Evolutionary conservation across 2,329 filamentous ascomycete species (phyloP), one percentile per base, ranked within the genome.

Genomic region (Aspergillus brunneoviolaceus): DNA sequence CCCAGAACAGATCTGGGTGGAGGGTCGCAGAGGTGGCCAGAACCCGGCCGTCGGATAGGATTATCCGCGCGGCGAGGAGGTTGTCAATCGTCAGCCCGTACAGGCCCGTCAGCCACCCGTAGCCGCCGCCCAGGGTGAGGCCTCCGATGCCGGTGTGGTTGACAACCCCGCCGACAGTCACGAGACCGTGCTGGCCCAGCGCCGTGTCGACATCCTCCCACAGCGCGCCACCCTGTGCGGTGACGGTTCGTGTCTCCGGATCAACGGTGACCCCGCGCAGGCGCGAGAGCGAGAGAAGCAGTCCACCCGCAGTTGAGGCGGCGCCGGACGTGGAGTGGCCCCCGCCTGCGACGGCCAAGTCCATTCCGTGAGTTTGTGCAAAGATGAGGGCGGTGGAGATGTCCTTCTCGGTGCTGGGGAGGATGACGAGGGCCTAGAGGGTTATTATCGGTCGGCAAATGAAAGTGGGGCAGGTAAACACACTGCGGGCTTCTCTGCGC

Each of bases 71-170:
- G 3, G 66, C 61, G 11, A 70, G 74, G 9, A 84, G 72, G 60
- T 80, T 78, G 69, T 84, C 82, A 55, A 83, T 80, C 1, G 76
- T 76, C 3, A 87, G 74, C 0, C 86, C 87, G 58, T 84, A 74
- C 31, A 75, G 74, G 1, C 82, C 81, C 16, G 77, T 81, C 11
- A 88, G 72, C 69, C 81, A 80, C 0, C 86, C 84, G 65, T 83
- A 85, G 1, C 85, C 85, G 19, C 85, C 85, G 2, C 84, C 83
- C 0, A 87, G 69, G 0, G 81, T 79, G 19, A 87, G 72, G 0
- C 84, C 86, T 5, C 82, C 85, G 4, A 87, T 82, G 4, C 86
- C 85, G 1, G 84, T 87, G 60, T 87, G 82, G 39, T 82, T 82
- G 6, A 87, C 82, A 0, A 85, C 86, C 3, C 85, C 85, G 6